Evolutionary conservation across 768 basidiomycete species (phyloP).

Genomic region (Pulveroboletus ravenelii): DNA sequence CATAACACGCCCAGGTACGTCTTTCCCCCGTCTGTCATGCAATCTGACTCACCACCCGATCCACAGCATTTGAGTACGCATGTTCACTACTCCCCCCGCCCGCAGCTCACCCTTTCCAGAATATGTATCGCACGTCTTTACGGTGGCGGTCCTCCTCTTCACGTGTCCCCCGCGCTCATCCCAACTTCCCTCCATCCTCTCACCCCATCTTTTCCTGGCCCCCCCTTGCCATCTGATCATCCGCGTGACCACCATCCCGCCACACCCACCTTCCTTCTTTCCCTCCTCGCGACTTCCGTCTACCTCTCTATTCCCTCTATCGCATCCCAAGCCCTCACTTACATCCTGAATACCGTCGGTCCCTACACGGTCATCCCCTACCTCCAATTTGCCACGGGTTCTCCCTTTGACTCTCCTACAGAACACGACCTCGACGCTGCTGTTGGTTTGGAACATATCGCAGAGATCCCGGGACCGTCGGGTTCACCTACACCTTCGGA

Average conservation of each 20-base stretch:
- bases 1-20: constrained; percentile 80
- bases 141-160: constrained; percentile 75
- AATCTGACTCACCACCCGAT: constrained; percentile 1
- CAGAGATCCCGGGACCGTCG: constrained; percentile 43
- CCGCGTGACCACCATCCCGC: constrained; percentile 66
- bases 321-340: constrained; percentile 67
- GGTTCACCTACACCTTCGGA: constrained; percentile 11
- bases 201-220: constrained; percentile 54
- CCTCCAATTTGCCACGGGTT: constrained; percentile 78
- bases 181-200: constrained; percentile 67
- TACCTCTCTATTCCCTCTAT: constrained; percentile 81
- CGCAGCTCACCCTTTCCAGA: constrained; percentile 37
- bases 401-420: constrained; percentile 44
- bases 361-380: constrained; percentile 75
- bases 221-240: constrained; percentile 19
- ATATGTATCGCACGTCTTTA: constrained; percentile 84
- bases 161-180: constrained; percentile 58
- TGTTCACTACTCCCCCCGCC: neutral
- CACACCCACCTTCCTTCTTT: constrained; percentile 76
- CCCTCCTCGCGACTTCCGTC: constrained; percentile 79
- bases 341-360: constrained; percentile 69
- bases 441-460: constrained; percentile 66
- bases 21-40: neutral
- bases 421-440: constrained; percentile 53
- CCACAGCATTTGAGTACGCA: constrained; percentile 82